Evolutionary conservation across 2,329 filamentous ascomycete genomes (phyloP).

Genomic region (Grosmannia penicillata): DNA sequence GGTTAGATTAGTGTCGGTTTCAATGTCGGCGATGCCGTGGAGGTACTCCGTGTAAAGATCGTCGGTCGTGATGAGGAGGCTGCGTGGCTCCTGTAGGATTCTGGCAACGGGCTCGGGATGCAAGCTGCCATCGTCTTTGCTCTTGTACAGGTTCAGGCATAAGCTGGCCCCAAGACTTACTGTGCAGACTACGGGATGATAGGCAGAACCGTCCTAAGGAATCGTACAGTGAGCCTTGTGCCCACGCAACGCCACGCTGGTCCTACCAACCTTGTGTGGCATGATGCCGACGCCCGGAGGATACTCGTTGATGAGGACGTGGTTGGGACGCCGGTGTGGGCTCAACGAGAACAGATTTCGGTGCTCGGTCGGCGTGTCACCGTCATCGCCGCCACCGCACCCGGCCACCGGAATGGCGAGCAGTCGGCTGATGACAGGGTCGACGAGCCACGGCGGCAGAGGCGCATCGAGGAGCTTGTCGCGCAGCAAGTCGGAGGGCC

Average conservation of each 20-base stretch:
- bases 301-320: conserved; percentile 92
- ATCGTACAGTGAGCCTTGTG: background rate
- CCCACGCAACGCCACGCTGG: too few species aligned
- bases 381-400: background rate
- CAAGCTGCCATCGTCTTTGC: conserved; percentile 44
- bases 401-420: conserved; percentile 31
- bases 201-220: conserved; percentile 62
- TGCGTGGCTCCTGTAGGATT: conserved; percentile 73
- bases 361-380: conserved; percentile 11
- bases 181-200: conserved; percentile 78
- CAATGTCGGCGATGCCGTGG: conserved; percentile 57
- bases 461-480: conserved; percentile 61
- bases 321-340: conserved; percentile 67
- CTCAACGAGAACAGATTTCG: conserved; percentile 42
- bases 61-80: conserved; percentile 58
- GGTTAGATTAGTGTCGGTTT: conserved; percentile 51
- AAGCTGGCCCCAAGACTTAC: conserved; percentile 69
- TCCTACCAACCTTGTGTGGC: conserved; percentile 55
- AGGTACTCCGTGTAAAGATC: conserved; percentile 55
- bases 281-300: conserved; percentile 82
- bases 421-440: conserved; percentile 52
- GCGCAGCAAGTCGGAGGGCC: conserved; percentile 69
- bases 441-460: conserved; percentile 60
- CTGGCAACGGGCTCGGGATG: conserved; percentile 33
- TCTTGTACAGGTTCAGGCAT: conserved; percentile 62